phyloP scores from a whole-genome alignment of 495 filamentous ascomycete genomes.

The Saxophila tyrrhenica region DNA sequence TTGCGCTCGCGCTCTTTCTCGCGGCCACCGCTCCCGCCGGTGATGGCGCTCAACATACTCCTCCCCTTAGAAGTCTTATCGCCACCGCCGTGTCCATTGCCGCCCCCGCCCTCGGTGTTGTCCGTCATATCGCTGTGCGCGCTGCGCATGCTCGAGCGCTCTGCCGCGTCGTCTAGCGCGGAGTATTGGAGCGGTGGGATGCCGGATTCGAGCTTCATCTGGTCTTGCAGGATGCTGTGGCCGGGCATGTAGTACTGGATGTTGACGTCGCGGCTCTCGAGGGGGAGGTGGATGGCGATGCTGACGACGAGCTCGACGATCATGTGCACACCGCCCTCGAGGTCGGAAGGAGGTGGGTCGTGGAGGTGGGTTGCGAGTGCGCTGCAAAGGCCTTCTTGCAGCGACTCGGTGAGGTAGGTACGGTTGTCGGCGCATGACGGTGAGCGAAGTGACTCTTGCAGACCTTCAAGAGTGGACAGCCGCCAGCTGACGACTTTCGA shows the following conservation, averaged over 20 bases:
- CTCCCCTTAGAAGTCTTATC: constrained; percentile 17
- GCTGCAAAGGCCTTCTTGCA: constrained; percentile 60
- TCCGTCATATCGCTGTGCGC: constrained; percentile 20
- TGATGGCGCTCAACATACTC: constrained; percentile 27
- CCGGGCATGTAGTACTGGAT: constrained; percentile 78
- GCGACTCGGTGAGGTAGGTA: constrained; percentile 50
- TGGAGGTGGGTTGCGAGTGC: constrained; percentile 58
- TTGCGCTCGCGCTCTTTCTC: background rate
- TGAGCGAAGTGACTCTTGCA: constrained; percentile 58
- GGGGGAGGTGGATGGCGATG: constrained; percentile 73
- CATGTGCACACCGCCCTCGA: constrained; percentile 74
- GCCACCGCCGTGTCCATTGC: background rate
- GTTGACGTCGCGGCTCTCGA: constrained; percentile 83
- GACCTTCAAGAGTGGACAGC: constrained; percentile 84
- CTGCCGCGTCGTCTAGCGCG: constrained; percentile 36
- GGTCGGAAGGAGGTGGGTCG: constrained; percentile 61
- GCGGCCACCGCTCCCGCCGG: constrained; percentile 10
- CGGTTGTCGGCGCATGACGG: constrained; percentile 52
- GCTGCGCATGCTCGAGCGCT: constrained; percentile 31
- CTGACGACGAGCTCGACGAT: constrained; percentile 86
- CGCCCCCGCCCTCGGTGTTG: constrained; percentile 4
- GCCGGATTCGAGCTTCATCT: constrained; percentile 76
- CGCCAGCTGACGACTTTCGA: constrained; percentile 88
- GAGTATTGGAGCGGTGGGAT: constrained; percentile 56
- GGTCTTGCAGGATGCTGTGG: constrained; percentile 46